A percentile compares a stretch with the other conserved stretches of the same genome.
These are phyloP conservation scores for Aspergillus diversus DNA, from an alignment of 495 filamentous ascomycete species.

Conservation along the genomic window DNA sequence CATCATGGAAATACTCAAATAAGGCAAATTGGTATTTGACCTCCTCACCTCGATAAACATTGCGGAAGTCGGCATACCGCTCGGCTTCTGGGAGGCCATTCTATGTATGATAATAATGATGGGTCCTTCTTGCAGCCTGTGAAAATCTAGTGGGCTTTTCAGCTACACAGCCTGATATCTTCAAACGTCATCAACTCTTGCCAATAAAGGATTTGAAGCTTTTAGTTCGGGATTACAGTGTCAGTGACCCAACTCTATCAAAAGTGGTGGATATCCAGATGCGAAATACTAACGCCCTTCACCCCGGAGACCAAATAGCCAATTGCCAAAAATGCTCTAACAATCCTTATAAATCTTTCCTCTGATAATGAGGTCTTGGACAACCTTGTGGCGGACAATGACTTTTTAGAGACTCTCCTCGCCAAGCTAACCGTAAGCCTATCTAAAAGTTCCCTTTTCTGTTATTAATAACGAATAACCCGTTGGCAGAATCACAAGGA, in stretches of 20 bases:
- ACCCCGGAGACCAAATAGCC: slow-evolving; percentile 51
- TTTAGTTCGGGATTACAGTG: slow-evolving; percentile 78
- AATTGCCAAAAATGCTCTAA: slow-evolving; percentile 90
- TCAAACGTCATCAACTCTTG: slow-evolving; percentile 77
- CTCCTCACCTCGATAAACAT: slow-evolving; percentile 10
- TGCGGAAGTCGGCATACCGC: not conserved
- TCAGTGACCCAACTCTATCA: slow-evolving; percentile 40
- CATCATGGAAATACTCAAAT: slow-evolving; percentile 87
- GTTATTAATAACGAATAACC: not conserved
- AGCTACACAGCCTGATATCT: slow-evolving; percentile 71
- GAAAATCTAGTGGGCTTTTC: slow-evolving; percentile 90
- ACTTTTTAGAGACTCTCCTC: slow-evolving; percentile 75
- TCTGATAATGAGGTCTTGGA: slow-evolving; percentile 73
- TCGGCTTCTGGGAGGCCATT: not conserved
- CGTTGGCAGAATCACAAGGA: slow-evolving; percentile 58
- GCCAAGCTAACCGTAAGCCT: slow-evolving; percentile 73
- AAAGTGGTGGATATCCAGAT: slow-evolving; percentile 6
- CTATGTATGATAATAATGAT: slow-evolving; percentile 13
- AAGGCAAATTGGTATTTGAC: slow-evolving; percentile 65
- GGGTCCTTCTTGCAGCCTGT: slow-evolving; percentile 54
- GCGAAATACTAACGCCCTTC: not conserved
- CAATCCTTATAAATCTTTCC: slow-evolving; percentile 90
- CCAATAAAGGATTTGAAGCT: slow-evolving; percentile 89
- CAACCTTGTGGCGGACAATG: slow-evolving; percentile 74
- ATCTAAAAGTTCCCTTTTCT: not conserved